Percentiles rank a stretch among this genome's conserved stretches.
Conservation (phyloP, 148 eudicot genomes). For the Rhododendron williamsianum region DNA sequence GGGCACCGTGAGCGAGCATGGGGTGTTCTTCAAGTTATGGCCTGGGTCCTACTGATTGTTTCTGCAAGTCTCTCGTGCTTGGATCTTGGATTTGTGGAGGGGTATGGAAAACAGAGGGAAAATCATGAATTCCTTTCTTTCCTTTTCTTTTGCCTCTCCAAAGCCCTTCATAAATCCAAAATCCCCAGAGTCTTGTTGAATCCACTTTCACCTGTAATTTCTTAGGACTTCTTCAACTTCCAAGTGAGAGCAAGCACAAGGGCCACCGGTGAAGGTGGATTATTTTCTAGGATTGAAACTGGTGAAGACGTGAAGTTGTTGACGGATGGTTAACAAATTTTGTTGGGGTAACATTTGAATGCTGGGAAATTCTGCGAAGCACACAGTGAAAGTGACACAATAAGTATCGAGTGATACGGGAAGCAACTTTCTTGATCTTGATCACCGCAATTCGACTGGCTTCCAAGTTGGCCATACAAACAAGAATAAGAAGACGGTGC, state of each 20-base stretch:
- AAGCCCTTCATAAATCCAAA: neutral
- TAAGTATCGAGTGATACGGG: neutral
- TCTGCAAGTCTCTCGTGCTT: neutral
- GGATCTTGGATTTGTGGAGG: neutral
- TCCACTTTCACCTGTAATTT: neutral
- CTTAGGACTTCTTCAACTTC: neutral
- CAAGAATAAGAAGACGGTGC: neutral
- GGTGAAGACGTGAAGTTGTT: neutral
- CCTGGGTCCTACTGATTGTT: constrained; percentile 48
- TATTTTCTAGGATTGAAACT: neutral
- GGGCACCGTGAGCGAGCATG: constrained; percentile 68
- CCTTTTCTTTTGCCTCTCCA: neutral
- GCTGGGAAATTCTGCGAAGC: neutral
- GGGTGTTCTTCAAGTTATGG: constrained; percentile 47
- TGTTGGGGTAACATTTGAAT: neutral
- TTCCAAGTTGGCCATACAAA: neutral
- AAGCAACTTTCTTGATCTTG: neutral
- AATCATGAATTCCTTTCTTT: neutral
- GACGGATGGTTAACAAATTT: neutral
- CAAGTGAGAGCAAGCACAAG: neutral
- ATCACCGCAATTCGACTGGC: neutral
- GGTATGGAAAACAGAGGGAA: neutral
- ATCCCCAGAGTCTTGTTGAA: neutral
- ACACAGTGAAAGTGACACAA: neutral
- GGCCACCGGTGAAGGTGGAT: neutral